Evolutionary conservation across 768 basidiomycete genomes (phyloP).

Genomic region (Rhizopogon sp.): DNA sequence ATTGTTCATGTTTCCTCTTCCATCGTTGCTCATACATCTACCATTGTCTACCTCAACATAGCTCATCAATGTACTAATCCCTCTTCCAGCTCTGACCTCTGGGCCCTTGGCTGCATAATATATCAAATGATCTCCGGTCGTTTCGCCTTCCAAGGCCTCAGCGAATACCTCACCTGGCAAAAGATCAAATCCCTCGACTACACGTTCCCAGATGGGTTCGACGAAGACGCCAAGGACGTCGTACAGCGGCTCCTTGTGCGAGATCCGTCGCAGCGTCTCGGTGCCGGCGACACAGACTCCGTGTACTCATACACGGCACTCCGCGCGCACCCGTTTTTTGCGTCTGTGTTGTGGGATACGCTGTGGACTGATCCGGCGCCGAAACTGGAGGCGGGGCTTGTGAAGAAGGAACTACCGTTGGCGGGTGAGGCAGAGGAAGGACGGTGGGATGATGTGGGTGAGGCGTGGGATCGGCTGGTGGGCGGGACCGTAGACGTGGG

Average conservation of each 20-base stretch:
- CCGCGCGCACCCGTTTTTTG: slow-evolving; percentile 60
- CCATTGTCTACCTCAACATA: too few relatives aligned
- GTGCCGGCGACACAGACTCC: slow-evolving; percentile 41
- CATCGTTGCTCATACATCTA: neutral
- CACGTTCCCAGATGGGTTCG: slow-evolving; percentile 82
- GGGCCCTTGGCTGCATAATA: slow-evolving; percentile 93
- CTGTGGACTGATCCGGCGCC: slow-evolving; percentile 67
- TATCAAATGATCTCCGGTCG: slow-evolving; percentile 91
- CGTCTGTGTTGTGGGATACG: slow-evolving; percentile 50
- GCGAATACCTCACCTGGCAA: slow-evolving; percentile 93
- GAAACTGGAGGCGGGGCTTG: slow-evolving; percentile 50
- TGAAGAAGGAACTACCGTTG: slow-evolving; percentile 39
- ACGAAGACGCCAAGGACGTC: slow-evolving; percentile 75
- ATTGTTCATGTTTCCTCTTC: neutral
- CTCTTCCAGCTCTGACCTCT: slow-evolving; percentile 75
- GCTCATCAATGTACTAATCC: neutral
- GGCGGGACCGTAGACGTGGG: slow-evolving; percentile 12
- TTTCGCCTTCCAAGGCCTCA: slow-evolving; percentile 87
- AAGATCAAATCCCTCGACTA: slow-evolving; percentile 89
- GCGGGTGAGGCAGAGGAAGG: slow-evolving; percentile 25
- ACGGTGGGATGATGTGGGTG: slow-evolving; percentile 50
- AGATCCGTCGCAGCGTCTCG: slow-evolving; percentile 57
- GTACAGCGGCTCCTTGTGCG: slow-evolving; percentile 72
- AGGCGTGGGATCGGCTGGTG: slow-evolving; percentile 49
- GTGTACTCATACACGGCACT: slow-evolving; percentile 40